phyloP scores from a whole-genome alignment of 225 moss, liverwort and hornwort species.

The Physcomitrium patens region DNA sequence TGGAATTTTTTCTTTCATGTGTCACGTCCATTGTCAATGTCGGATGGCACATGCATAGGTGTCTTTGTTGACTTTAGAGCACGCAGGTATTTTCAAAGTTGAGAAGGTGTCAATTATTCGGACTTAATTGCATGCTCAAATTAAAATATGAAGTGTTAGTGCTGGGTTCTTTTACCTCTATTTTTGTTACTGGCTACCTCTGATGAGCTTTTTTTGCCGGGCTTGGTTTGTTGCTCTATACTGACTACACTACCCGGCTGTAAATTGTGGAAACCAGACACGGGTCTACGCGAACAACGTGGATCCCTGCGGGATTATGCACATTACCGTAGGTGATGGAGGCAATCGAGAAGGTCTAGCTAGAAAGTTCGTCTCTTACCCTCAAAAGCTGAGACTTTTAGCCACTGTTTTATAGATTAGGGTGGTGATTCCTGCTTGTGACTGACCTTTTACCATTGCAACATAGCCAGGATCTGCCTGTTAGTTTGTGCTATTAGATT shows the following conservation, averaged over 20 bases:
- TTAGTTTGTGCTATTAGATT: background rate
- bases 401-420: slow-evolving; percentile 1
- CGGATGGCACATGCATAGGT: background rate
- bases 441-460: background rate
- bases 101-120: background rate
- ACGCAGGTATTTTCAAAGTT: background rate
- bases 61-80: background rate
- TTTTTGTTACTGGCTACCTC: too few relatives aligned
- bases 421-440: slow-evolving; percentile 1
- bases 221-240: background rate
- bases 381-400: background rate
- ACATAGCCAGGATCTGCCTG: background rate
- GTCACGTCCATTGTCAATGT: background rate
- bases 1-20: background rate
- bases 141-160: background rate
- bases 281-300: slow-evolving; percentile 46
- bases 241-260: background rate
- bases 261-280: slow-evolving; percentile 36
- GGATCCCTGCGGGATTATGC: slow-evolving; percentile 63
- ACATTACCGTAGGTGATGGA: slow-evolving; percentile 79
- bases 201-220: too few relatives aligned
- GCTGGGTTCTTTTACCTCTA: background rate
- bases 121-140: background rate
- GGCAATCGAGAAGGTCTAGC: slow-evolving; percentile 81
- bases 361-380: slow-evolving; percentile 40